These are phyloP conservation scores for Leccinellum albellum DNA, from an alignment of 768 basidiomycete species.

Conservation along the genomic window DNA sequence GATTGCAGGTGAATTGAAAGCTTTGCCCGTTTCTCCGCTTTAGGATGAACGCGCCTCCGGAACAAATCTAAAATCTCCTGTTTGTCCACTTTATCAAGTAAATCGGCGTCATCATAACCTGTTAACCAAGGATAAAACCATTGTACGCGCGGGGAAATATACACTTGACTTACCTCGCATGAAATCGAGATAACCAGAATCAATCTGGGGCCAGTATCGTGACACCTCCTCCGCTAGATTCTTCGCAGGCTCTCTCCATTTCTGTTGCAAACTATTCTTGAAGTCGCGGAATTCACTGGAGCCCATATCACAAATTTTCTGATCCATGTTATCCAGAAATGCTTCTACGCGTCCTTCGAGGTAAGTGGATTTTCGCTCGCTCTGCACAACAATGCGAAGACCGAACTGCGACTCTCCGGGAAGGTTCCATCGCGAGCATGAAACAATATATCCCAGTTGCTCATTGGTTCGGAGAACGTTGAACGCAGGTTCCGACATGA, in stretches of 20 bases:
- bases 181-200: constrained; percentile 84
- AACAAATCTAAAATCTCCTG: constrained; percentile 73
- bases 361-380: constrained; percentile 74
- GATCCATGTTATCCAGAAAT: constrained; percentile 76
- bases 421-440: constrained; percentile 51
- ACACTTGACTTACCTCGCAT: constrained; percentile 57
- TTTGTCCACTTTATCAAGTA: constrained; percentile 64
- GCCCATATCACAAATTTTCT: constrained; percentile 62
- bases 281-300: constrained; percentile 76
- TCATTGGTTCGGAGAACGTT: constrained; percentile 89
- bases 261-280: constrained; percentile 69
- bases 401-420: constrained; percentile 70
- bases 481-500: constrained; percentile 89
- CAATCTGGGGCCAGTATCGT: constrained; percentile 69
- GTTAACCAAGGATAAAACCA: not conserved
- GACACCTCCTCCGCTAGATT: constrained; percentile 78
- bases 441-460: constrained; percentile 92
- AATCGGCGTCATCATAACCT: constrained; percentile 73
- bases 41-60: constrained; percentile 63
- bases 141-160: not conserved
- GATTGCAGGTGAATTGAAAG: constrained; percentile 80
- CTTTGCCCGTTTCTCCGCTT: constrained; percentile 69
- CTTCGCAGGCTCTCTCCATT: constrained; percentile 84
- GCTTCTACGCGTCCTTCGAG: constrained; percentile 86
- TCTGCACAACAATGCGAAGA: constrained; percentile 82